Evolutionary conservation across 2,329 filamentous ascomycete genomes (phyloP), one percentile per base, ranked within the genome.

Genomic region (Chrysoporthe puriensis): DNA sequence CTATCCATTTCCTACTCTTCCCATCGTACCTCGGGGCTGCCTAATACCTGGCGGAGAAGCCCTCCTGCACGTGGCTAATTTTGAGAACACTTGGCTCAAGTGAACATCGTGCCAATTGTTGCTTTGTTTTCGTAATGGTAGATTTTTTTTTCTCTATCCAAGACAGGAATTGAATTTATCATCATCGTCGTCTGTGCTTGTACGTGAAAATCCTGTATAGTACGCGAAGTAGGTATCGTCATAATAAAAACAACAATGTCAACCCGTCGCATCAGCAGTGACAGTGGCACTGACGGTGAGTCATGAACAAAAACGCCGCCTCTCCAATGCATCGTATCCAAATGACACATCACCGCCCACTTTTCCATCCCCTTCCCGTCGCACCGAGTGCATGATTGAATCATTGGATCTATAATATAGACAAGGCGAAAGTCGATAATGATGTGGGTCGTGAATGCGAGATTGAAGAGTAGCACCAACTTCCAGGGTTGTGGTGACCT

Each of bases 181-280:
- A 13, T 57, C 54, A 16, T 54, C 4, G 21, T 57, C 54, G 34
- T 57, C 32, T 57, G 7, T 16, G n/a, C 40, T 36, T 40, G 34
- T 57, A 57, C 34, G 32, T 36, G 54, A 13, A 40, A 40, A 57
- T 40, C 18, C 9, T 40, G 32, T 40, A 57, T 40, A 57, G 54
- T 57, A 57, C 54, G 54, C 54, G 34, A 57, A 57, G 54, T 57
- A 57, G 54, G 54, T 57, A 57, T 57, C 54, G 54, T 40, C 54
- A 40, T 57, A 34, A 26, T 26, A 26, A 57, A 14, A 57, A 40
- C 34, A 57, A 57, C 54, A 54, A 34, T 54, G 50, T 54, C 50
- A 54, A 34, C 13, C 50, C 50, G 50, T 54, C 50, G 50, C 50
- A 54, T 54, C 21, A 54, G 50, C 50, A 54, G 50, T 54, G 21